These are phyloP conservation scores for Aspergillus sp. DNA, from an alignment of 2,329 filamentous ascomycete species.

Conservation along the genomic window DNA sequence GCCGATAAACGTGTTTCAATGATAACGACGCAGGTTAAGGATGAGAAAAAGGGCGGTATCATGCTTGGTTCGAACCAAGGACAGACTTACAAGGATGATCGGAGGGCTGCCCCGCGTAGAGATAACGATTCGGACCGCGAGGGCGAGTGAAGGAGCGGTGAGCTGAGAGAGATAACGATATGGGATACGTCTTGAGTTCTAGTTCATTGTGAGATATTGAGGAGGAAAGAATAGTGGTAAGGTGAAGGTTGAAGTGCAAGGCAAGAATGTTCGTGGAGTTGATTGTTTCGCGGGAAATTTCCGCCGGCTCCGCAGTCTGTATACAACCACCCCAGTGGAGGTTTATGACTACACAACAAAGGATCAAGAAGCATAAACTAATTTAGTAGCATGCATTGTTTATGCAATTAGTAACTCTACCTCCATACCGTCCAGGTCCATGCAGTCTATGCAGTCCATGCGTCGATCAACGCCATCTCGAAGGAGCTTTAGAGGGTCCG, in stretches of 20 bases:
- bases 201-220: background rate
- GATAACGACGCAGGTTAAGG: background rate
- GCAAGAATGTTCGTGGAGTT: background rate
- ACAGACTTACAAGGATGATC: constrained; percentile 1
- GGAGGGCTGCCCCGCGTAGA: constrained; percentile 1
- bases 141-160: background rate
- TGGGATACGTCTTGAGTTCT: background rate
- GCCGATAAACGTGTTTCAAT: background rate
- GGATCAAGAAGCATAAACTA: background rate
- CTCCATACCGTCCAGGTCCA: background rate
- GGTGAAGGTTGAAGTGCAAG: background rate
- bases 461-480: background rate
- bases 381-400: background rate
- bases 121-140: background rate
- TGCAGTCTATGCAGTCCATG: background rate
- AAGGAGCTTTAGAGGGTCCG: background rate
- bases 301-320: background rate
- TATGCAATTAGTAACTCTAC: background rate
- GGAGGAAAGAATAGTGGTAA: background rate
- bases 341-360: background rate
- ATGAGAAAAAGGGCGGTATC: constrained; percentile 1
- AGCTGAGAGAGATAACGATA: background rate
- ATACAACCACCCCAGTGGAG: background rate
- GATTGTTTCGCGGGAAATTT: constrained; percentile 2
- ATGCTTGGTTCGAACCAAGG: background rate